Base-by-base conservation (phyloP, 2,329 filamentous ascomycete species). In the Neocatenulostroma microsporum region DNA sequence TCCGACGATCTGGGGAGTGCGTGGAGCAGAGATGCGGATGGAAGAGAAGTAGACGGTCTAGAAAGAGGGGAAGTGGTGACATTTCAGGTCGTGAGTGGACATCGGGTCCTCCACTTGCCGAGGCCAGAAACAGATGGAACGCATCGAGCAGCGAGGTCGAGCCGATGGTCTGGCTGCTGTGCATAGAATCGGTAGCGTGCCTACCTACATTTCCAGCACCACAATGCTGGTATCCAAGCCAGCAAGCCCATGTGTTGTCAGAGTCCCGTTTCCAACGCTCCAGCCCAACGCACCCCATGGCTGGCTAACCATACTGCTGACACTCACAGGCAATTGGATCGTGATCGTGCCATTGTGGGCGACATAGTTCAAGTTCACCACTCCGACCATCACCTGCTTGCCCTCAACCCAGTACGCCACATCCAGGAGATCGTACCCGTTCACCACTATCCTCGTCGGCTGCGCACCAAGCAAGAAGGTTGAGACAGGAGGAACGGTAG, bases 401-500 rank as follows among this genome's bases (percentile, higher is more conserved):
- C 34, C 43, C 1, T 37, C 4, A 1, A 8, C 27, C 53, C 51
- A 55, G 27, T 50, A 50, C n/a, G 49, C 40, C 9, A 49, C 42
- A 34, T 55, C 50, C 4, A 52, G 18, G 1, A 40, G 21, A 3
- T 36, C 34, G 15, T 42, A 23, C n/a, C 30, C 33, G 9, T 31
- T 25, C 9, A 48, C 31, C 21, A 26, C 9, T 13, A 54, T 37
- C n/a, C 36, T 18, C 17, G 32, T 41, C 23, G 54, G 54, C 21
- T 52, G 44, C 8, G 57, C 10, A 5, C 55, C 58, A 12, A 70
- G 55, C 21, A 70, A 31, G 30, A 68, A 64, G 3, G 36, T 36
- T 4, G 59, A 54, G 1, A 64, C 56, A 5, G 53, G 45, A 0
- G 47, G 19, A 2, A 26, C 45, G 11, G 62, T 60, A 7, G 71